Conservation (phyloP, 331 rosid genomes). For the Spiraea crenata region DNA sequence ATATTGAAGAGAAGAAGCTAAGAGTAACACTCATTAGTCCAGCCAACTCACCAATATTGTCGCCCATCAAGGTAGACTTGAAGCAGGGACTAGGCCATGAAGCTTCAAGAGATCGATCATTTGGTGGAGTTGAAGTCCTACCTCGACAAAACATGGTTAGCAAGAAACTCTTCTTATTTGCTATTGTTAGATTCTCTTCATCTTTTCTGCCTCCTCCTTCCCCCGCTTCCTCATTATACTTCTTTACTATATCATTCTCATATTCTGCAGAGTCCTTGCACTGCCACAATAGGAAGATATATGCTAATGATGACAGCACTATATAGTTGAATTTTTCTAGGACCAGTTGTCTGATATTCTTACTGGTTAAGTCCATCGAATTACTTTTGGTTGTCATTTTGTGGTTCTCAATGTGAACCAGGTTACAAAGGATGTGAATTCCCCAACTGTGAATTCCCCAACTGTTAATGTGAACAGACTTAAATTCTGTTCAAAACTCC, state of each 20-base stretch:
- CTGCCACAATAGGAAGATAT: not conserved
- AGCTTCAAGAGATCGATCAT: constrained; percentile 29
- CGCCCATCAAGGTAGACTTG: constrained; percentile 52
- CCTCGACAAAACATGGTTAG: constrained; percentile 54
- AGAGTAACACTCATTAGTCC: constrained; percentile 64
- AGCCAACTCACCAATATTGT: constrained; percentile 51
- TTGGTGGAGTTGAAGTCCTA: constrained; percentile 29
- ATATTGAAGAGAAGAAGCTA: constrained; percentile 77
- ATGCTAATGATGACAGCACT: not conserved
- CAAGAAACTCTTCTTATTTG: constrained; percentile 23
- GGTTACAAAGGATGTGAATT: constrained; percentile 5
- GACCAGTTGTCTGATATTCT: not conserved
- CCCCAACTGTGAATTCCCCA: constrained; percentile 16
- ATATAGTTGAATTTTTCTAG: not conserved
- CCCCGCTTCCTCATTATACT: not conserved
- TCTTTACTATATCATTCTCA: constrained; percentile 11
- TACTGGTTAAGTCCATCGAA: constrained; percentile 12
- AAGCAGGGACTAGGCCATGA: constrained; percentile 46
- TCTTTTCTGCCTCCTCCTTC: not conserved
- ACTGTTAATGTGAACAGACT: constrained; percentile 12
- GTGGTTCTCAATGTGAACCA: constrained; percentile 18
- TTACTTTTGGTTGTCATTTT: constrained; percentile 7
- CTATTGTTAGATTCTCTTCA: constrained; percentile 16
- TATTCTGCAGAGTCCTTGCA: not conserved
- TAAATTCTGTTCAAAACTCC: no score